phyloP scores from a whole-genome alignment of 2,329 filamentous ascomycete species.

The Botrytis deweyae region DNA sequence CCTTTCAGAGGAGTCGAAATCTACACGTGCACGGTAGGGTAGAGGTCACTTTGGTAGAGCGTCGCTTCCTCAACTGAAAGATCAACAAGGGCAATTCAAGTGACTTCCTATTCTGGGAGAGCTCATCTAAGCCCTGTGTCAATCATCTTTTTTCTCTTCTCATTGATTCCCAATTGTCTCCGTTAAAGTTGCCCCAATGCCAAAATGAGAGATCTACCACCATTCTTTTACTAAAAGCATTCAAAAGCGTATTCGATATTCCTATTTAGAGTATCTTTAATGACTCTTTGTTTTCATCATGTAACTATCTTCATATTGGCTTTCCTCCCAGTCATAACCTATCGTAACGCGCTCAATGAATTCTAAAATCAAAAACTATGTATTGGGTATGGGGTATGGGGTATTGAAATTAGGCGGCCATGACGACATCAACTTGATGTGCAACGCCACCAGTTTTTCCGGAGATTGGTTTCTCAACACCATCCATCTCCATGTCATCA shows the following conservation, averaged over 20 bases:
- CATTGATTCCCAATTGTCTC: too few relatives aligned
- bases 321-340: slow-evolving; percentile 7
- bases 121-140: too few relatives aligned
- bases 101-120: too few relatives aligned
- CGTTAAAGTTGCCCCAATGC: too few relatives aligned
- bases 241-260: not conserved
- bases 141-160: too few relatives aligned
- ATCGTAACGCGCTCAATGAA: slow-evolving; percentile 16
- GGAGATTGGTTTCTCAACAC: slow-evolving; percentile 36
- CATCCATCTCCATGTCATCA: slow-evolving; percentile 54
- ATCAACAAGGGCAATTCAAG: too few relatives aligned
- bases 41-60: too few relatives aligned
- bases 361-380: slow-evolving; percentile 18
- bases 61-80: too few relatives aligned
- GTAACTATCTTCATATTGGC: slow-evolving; percentile 8
- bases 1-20: too few relatives aligned
- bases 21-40: too few relatives aligned
- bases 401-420: slow-evolving; percentile 21
- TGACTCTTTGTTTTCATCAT: slow-evolving; percentile 7
- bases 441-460: slow-evolving; percentile 22
- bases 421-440: slow-evolving; percentile 31
- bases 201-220: too few relatives aligned
- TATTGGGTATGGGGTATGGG: not conserved
- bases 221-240: not conserved
- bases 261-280: slow-evolving; percentile 4